phyloP scores from a whole-genome alignment of 1,284 basidiomycete species.

The Leccinum pachyderme region DNA sequence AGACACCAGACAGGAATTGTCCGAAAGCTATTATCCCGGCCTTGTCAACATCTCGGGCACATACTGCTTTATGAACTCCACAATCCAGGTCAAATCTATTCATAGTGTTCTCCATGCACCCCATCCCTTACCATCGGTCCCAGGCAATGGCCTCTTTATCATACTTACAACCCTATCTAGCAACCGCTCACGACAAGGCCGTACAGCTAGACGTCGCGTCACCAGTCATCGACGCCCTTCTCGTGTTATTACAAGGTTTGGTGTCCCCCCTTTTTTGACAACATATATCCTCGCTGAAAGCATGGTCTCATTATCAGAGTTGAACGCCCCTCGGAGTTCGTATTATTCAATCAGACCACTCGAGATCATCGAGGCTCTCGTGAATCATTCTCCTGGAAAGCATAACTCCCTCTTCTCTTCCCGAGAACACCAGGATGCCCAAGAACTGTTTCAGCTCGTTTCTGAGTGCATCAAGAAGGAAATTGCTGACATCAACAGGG shows the following conservation, averaged over 20 bases:
- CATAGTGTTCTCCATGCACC: background rate
- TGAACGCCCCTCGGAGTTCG: constrained; percentile 67
- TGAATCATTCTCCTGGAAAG: constrained; percentile 52
- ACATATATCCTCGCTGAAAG: constrained; percentile 12
- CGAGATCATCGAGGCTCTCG: constrained; percentile 69
- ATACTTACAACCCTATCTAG: constrained; percentile 74
- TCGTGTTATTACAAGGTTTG: constrained; percentile 62
- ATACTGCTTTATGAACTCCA: constrained; percentile 94
- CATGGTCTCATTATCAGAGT: constrained; percentile 40
- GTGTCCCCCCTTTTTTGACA: constrained; percentile 18
- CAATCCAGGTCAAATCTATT: constrained; percentile 66
- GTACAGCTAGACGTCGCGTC: constrained; percentile 75
- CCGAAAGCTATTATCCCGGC: constrained; percentile 70
- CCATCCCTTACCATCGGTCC: constrained; percentile 11
- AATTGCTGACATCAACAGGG: constrained; percentile 60
- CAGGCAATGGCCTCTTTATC: constrained; percentile 83
- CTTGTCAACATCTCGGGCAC: constrained; percentile 93
- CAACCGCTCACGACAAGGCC: constrained; percentile 69
- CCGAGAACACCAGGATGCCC: constrained; percentile 92
- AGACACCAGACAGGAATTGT: constrained; percentile 29
- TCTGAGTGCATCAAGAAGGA: constrained; percentile 87
- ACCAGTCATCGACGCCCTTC: constrained; percentile 79
- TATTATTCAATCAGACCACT: constrained; percentile 66
- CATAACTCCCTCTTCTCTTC: constrained; percentile 73
- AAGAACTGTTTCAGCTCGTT: constrained; percentile 90